These are phyloP conservation scores for Hypoxylon subgilvum DNA, from an alignment of 495 filamentous ascomycete genomes.

Conservation along the genomic window DNA sequence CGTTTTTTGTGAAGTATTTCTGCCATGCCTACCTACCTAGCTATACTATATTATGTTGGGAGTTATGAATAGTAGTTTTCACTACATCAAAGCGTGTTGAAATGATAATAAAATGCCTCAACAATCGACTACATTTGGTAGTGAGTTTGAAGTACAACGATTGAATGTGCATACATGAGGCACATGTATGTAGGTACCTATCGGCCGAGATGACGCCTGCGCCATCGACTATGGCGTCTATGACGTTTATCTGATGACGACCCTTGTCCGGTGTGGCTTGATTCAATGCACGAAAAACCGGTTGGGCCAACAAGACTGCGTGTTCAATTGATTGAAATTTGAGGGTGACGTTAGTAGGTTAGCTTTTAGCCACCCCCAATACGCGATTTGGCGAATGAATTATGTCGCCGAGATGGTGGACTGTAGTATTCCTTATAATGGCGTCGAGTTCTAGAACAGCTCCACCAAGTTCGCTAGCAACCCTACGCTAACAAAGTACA, in stretches of 20 bases:
- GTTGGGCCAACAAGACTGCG: slow-evolving; percentile 2
- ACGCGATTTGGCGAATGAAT: slow-evolving; percentile 5
- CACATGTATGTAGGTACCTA: no score
- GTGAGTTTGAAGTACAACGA: no score
- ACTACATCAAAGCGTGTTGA: no score
- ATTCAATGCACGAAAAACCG: slow-evolving; percentile 29
- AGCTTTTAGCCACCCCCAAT: slow-evolving; percentile 6
- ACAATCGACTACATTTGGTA: no score
- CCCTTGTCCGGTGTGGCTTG: slow-evolving; percentile 33
- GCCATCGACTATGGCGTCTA: slow-evolving; percentile 27
- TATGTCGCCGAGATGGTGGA: background rate
- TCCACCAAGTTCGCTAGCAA: slow-evolving; percentile 1
- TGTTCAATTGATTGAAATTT: background rate
- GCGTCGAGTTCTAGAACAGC: slow-evolving; percentile 5
- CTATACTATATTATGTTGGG: no score
- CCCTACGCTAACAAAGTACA: slow-evolving; percentile 1
- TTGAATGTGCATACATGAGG: no score
- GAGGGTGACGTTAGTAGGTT: slow-evolving; percentile 30
- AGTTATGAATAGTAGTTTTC: no score
- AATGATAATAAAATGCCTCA: no score
- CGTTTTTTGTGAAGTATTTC: no score
- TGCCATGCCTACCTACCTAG: no score
- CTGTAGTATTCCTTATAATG: background rate
- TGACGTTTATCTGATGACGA: slow-evolving; percentile 36
- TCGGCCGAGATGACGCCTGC: no score